phyloP scores from a whole-genome alignment of 2,329 filamentous ascomycete genomes.

The Talaromyces marneffei region DNA sequence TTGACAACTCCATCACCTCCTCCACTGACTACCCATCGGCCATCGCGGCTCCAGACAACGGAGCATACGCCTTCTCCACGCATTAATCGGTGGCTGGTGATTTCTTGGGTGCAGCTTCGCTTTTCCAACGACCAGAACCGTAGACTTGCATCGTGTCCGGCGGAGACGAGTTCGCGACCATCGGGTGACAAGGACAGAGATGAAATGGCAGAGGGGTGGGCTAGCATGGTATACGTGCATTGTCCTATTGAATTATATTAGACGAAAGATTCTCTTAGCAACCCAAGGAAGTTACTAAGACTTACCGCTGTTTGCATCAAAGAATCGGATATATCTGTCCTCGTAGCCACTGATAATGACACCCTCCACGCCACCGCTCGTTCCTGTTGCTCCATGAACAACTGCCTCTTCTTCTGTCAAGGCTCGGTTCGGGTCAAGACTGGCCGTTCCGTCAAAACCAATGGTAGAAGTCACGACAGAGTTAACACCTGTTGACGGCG shows the following conservation, averaged over 20 bases:
- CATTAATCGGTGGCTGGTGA: constrained; percentile 89
- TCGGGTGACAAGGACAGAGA: constrained; percentile 87
- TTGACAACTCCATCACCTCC: constrained; percentile 95
- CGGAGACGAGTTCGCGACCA: constrained; percentile 88
- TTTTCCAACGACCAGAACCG: constrained; percentile 98
- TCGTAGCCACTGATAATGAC: constrained; percentile 96
- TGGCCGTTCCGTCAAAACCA: constrained; percentile 63
- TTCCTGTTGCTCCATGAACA: constrained; percentile 75
- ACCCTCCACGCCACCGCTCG: constrained; percentile 77
- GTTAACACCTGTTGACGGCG: constrained; percentile 76
- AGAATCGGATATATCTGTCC: constrained; percentile 92
- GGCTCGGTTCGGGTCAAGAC: constrained; percentile 56
- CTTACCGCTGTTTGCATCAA: constrained; percentile 97
- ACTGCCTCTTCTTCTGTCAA: constrained; percentile 62
- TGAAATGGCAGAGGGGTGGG: constrained; percentile 88
- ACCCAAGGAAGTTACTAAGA: too few relatives aligned
- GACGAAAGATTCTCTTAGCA: background rate
- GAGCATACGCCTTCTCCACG: constrained; percentile 90
- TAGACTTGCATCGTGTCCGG: constrained; percentile 89
- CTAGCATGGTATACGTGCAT: constrained; percentile 99
- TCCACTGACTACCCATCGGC: constrained; percentile 86
- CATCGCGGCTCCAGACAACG: constrained; percentile 93
- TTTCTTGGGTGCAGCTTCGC: constrained; percentile 88
- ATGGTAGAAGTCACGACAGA: constrained; percentile 81
- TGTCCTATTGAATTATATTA: constrained; percentile 58